Conservation (phyloP, 106 monocot genomes). For the Amphibolis antarctica region DNA sequence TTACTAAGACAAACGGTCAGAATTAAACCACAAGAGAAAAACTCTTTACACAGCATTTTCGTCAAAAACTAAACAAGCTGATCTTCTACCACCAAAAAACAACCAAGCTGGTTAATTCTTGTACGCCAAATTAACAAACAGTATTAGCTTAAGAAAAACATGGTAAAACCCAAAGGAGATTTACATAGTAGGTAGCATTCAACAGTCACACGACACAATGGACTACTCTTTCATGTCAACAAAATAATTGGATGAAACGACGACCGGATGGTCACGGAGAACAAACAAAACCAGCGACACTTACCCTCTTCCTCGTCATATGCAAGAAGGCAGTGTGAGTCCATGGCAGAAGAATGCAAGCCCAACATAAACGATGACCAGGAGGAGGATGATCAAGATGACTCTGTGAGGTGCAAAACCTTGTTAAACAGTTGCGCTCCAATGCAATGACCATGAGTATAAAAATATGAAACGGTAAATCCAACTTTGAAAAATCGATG, state of each 20-base stretch:
- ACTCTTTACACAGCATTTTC: too few relatives aligned
- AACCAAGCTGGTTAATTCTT: too few relatives aligned
- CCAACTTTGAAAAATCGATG: neutral
- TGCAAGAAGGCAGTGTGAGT: conserved; percentile 10
- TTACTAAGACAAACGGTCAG: too few relatives aligned
- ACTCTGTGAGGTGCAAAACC: conserved; percentile 32
- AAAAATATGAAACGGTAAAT: neutral
- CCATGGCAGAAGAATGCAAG: conserved; percentile 81
- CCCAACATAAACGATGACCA: conserved; percentile 54
- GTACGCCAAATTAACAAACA: too few relatives aligned
- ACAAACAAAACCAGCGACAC: neutral
- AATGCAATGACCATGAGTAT: neutral
- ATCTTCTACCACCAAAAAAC: too few relatives aligned
- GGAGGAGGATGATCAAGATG: conserved; percentile 50
- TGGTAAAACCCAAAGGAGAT: neutral
- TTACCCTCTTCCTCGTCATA: neutral
- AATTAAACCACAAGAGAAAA: too few relatives aligned
- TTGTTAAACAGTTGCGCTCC: neutral
- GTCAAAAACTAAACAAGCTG: too few relatives aligned
- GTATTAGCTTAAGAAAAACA: neutral
- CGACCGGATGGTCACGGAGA: neutral
- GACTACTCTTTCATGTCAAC: neutral
- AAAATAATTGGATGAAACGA: neutral
- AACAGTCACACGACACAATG: neutral
- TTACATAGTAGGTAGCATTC: neutral